These are phyloP conservation scores for Colletotrichum sp. DNA, from an alignment of 2,329 filamentous ascomycete species.

Conservation along the genomic window DNA sequence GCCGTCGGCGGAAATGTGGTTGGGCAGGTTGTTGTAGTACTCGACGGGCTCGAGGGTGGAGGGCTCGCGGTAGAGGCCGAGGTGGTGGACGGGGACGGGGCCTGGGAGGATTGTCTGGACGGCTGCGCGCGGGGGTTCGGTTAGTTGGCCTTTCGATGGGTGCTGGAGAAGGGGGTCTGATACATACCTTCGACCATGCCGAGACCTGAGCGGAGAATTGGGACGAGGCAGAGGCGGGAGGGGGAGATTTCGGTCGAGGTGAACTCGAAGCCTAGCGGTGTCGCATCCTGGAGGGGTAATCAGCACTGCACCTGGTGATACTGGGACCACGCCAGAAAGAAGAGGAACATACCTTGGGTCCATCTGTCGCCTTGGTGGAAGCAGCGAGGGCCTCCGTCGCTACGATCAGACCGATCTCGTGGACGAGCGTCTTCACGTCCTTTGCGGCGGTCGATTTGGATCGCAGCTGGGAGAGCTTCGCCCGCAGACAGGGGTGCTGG, in stretches of 20 bases:
- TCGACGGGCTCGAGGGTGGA: constrained; percentile 88
- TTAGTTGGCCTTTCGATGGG: too few relatives aligned
- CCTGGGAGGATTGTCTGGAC: constrained; percentile 82
- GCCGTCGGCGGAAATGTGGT: constrained; percentile 58
- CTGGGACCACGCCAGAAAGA: not conserved
- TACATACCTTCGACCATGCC: constrained; percentile 85
- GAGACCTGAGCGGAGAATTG: constrained; percentile 90
- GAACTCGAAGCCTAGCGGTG: constrained; percentile 81
- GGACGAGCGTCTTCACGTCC: constrained; percentile 81
- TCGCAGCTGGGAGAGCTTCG: constrained; percentile 89
- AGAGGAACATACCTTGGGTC: constrained; percentile 62
- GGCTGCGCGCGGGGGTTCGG: constrained; percentile 51
- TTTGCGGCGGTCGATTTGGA: constrained; percentile 72
- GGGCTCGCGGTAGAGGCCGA: constrained; percentile 92
- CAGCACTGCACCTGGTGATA: not conserved
- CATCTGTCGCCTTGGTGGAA: constrained; percentile 60
- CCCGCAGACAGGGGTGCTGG: constrained; percentile 81
- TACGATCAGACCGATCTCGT: constrained; percentile 86
- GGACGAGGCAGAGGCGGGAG: constrained; percentile 77
- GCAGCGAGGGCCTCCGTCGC: constrained; percentile 80
- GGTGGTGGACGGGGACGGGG: constrained; percentile 86
- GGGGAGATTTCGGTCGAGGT: constrained; percentile 68
- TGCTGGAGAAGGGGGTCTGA: too few relatives aligned
- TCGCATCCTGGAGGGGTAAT: constrained; percentile 64
- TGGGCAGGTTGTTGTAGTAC: constrained; percentile 97